These are phyloP conservation scores for Botrytis pseudocinerea DNA, from an alignment of 2,329 filamentous ascomycete genomes.

Conservation along the genomic window DNA sequence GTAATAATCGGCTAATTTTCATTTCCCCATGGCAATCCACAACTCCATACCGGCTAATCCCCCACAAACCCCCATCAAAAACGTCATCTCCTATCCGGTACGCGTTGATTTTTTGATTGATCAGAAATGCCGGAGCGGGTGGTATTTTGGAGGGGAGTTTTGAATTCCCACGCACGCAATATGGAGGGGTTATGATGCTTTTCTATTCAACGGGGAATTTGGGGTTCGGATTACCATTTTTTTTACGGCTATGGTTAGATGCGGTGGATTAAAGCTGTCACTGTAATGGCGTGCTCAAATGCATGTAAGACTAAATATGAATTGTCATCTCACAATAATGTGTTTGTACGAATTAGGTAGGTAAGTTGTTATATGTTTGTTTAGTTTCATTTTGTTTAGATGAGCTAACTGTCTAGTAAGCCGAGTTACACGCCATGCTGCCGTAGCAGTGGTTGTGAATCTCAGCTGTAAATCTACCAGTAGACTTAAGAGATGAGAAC, in stretches of 20 bases:
- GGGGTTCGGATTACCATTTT: background rate
- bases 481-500: background rate
- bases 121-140: slow-evolving; percentile 6
- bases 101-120: background rate
- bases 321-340: background rate
- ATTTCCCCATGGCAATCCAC: background rate
- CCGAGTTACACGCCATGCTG: background rate
- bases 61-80: background rate
- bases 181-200: slow-evolving; percentile 18
- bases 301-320: background rate
- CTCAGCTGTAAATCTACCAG: background rate
- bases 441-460: background rate
- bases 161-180: slow-evolving; percentile 16
- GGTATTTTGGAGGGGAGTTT: slow-evolving; percentile 1
- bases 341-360: background rate
- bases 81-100: slow-evolving; percentile 3
- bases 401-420: background rate
- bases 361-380: background rate
- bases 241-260: background rate
- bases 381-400: background rate
- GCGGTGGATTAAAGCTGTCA: background rate
- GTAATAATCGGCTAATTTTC: slow-evolving; percentile 5
- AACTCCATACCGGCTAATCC: background rate
- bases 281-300: background rate
- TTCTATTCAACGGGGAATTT: background rate